phyloP scores from a whole-genome alignment of 805 yeast species.

The Schwanniomyces occidentalis region DNA sequence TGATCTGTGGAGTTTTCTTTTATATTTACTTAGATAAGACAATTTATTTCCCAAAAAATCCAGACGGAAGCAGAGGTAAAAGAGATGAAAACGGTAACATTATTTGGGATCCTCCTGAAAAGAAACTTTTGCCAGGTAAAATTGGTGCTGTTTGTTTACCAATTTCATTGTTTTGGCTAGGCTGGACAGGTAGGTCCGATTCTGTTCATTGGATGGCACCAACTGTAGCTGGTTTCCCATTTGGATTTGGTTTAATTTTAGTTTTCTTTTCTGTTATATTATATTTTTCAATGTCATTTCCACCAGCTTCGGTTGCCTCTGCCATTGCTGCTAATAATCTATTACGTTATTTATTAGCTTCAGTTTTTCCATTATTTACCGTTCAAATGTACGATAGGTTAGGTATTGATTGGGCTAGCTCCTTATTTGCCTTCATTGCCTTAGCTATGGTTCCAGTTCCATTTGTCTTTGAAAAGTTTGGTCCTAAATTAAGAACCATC shows the following conservation, averaged over 20 bases:
- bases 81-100: conserved; percentile 59
- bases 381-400: conserved; percentile 46
- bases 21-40: conserved; percentile 52
- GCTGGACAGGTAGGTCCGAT: conserved; percentile 62
- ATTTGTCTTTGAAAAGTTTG: conserved; percentile 63
- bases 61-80: conserved; percentile 60
- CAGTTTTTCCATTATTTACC: conserved; percentile 58
- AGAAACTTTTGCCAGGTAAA: conserved; percentile 58
- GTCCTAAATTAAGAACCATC: conserved; percentile 52
- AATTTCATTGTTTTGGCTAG: conserved; percentile 74
- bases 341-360: conserved; percentile 54
- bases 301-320: conserved; percentile 73
- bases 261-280: conserved; percentile 69
- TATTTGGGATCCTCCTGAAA: conserved; percentile 59
- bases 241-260: conserved; percentile 72
- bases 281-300: conserved; percentile 68
- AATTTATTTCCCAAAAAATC: conserved; percentile 54
- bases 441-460: conserved; percentile 75
- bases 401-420: conserved; percentile 56
- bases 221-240: conserved; percentile 71
- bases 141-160: conserved; percentile 70
- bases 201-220: conserved; percentile 77
- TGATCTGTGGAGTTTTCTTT: conserved; percentile 53
- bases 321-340: conserved; percentile 63
- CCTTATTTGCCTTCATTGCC: conserved; percentile 51